Evolutionary conservation across 495 filamentous ascomycete species (phyloP), one percentile per base, ranked within the genome.

Genomic region (Astrocystis sublimbata): DNA sequence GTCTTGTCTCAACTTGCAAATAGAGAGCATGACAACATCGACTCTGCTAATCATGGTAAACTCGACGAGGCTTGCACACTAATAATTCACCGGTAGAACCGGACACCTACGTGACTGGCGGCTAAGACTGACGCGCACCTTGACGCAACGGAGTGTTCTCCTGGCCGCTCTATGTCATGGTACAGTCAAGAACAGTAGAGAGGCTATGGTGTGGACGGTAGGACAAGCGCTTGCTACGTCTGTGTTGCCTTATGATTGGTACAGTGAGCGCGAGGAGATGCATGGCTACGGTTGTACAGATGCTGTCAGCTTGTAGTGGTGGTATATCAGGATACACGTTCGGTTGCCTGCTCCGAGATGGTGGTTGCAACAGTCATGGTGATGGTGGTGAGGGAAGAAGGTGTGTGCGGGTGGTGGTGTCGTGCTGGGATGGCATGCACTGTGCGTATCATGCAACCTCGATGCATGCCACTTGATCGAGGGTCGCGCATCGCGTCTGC

Each of bases 281-380:
- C 47, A 62, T 62, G 56, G 51, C 51, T 51, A 51, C 60, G 50
- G 47, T 47, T 26, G 4, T 33, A 49, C 10, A 62, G 38, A 35
- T 50, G 60, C 51, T 62, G 51, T 61, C 60, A 56, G 45, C 60
- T 41, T 56, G 49, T 47, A 62, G 43, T 12, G 50, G 33, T 61
- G 50, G 33, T 61, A 61, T 53, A 53, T 53, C 47, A 13, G 38
- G 38, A 52, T 46, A 47, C 13, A 49, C 12, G 50, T 40, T 40
- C 51, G 43, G 30, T 49, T 60, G 57, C 45, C 43, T 60, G 43
- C 43, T n/a, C n/a, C n/a, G n/a, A n/a, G n/a, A n/a, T n/a, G n/a
- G n/a, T n/a, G n/a, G n/a, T 47, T 60, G 26, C 6, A 19, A 28
- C 28, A 13, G 28, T n/a, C 23, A 24, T 42, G 35, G 45, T 31